Evolutionary conservation across 2,329 filamentous ascomycete species (phyloP).

Genomic region (Diatrype stigma): DNA sequence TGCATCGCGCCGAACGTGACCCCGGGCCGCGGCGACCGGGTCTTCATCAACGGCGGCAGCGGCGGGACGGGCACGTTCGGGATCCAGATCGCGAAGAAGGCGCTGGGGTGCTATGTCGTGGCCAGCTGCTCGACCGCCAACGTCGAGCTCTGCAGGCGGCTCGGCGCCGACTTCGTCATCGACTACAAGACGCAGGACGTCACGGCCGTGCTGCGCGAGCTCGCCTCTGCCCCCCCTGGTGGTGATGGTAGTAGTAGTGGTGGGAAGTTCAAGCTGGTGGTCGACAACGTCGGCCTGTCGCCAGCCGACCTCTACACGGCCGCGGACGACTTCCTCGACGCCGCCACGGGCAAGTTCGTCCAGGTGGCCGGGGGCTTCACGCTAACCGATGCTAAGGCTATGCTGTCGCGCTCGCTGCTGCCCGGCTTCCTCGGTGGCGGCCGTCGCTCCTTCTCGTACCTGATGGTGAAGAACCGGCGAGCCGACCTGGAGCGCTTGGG

Average conservation of each 20-base stretch:
- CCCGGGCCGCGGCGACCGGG: constrained; percentile 44
- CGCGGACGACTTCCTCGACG: constrained; percentile 45
- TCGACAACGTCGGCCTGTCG: constrained; percentile 54
- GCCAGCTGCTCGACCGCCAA: constrained; percentile 56
- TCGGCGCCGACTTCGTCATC: constrained; percentile 62
- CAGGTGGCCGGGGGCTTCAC: constrained; percentile 42
- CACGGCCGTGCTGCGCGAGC: constrained; percentile 38
- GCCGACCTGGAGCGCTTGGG: constrained; percentile 48
- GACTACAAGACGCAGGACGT: constrained; percentile 54
- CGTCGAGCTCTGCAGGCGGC: constrained; percentile 47
- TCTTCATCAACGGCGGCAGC: constrained; percentile 63
- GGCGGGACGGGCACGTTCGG: constrained; percentile 58
- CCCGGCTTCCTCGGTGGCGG: constrained; percentile 35
- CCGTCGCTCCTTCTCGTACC: constrained; percentile 36
- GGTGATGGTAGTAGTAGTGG: too few relatives aligned
- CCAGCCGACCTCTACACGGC: constrained; percentile 49
- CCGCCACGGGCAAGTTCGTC: constrained; percentile 46
- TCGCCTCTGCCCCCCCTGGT: too few relatives aligned
- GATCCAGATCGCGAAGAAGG: constrained; percentile 64
- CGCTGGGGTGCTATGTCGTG: constrained; percentile 54
- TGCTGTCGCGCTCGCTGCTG: constrained; percentile 19
- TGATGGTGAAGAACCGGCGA: constrained; percentile 33
- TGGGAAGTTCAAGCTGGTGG: constrained; percentile 44
- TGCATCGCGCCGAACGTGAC: constrained; percentile 41
- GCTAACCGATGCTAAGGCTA: constrained; percentile 10